A percentile compares a stretch with the other conserved stretches of the same genome.
Evolutionary conservation across 2,329 filamentous ascomycete species (phyloP).

Genomic region (Aspergillus sp.): DNA sequence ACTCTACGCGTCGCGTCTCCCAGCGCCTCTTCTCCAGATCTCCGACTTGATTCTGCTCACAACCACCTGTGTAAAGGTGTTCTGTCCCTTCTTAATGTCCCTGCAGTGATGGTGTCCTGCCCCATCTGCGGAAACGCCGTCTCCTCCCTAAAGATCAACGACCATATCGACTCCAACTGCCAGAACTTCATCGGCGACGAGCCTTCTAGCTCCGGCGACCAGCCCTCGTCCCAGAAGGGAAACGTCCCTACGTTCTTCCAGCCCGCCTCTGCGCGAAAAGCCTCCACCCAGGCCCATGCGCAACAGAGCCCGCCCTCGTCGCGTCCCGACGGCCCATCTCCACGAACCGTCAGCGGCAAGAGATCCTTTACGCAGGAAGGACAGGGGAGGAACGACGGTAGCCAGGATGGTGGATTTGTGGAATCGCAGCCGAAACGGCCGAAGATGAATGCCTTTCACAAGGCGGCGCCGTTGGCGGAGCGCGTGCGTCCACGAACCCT

Average conservation of each 20-base stretch:
- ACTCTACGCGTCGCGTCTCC: background rate
- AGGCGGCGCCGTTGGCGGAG: slow-evolving; percentile 77
- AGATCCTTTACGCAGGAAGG: slow-evolving; percentile 21
- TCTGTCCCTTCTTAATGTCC: background rate
- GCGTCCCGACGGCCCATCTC: slow-evolving; percentile 14
- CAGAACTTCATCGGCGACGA: slow-evolving; percentile 50
- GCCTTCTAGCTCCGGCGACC: slow-evolving; percentile 36
- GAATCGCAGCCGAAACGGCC: slow-evolving; percentile 51
- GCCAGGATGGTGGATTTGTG: slow-evolving; percentile 15
- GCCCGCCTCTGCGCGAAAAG: slow-evolving; percentile 39
- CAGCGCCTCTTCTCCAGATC: too few species aligned
- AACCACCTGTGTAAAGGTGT: background rate
- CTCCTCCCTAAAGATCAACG: slow-evolving; percentile 59
- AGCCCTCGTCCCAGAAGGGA: slow-evolving; percentile 28
- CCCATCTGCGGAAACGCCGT: slow-evolving; percentile 65
- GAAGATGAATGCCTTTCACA: slow-evolving; percentile 55
- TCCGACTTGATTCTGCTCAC: too few species aligned
- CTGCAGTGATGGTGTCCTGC: slow-evolving; percentile 54
- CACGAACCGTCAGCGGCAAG: slow-evolving; percentile 22
- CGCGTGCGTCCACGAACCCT: slow-evolving; percentile 80
- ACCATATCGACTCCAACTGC: slow-evolving; percentile 81
- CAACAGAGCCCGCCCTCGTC: slow-evolving; percentile 18
- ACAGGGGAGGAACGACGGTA: slow-evolving; percentile 11
- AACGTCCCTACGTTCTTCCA: slow-evolving; percentile 47
- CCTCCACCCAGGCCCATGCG: slow-evolving; percentile 17